phyloP scores from a whole-genome alignment of 2,329 filamentous ascomycete genomes.

The Nigrospora sphaerica region DNA sequence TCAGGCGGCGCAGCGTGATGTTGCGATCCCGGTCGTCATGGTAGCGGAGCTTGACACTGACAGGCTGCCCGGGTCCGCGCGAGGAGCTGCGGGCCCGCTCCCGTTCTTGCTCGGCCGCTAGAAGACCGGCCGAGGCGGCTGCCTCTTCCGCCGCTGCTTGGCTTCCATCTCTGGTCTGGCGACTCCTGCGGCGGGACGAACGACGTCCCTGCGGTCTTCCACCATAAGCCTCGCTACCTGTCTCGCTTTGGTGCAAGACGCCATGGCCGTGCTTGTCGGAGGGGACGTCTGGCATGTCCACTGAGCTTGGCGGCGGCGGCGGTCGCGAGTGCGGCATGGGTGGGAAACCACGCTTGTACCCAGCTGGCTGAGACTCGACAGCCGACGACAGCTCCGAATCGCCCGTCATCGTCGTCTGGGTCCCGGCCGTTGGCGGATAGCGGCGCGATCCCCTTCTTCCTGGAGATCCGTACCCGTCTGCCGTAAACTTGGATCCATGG shows the following conservation, averaged over 20 bases:
- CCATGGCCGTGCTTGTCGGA: slow-evolving; percentile 44
- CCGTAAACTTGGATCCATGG: slow-evolving; percentile 59
- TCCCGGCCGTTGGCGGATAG: slow-evolving; percentile 16
- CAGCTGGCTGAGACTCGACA: slow-evolving; percentile 29
- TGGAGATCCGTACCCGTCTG: slow-evolving; percentile 54
- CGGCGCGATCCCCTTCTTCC: slow-evolving; percentile 29
- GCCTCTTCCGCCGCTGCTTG: slow-evolving; percentile 40
- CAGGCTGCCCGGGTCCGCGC: slow-evolving; percentile 33
- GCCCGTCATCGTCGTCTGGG: slow-evolving; percentile 18
- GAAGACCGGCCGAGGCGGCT: slow-evolving; percentile 35
- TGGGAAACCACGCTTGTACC: slow-evolving; percentile 21
- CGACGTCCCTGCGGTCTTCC: slow-evolving; percentile 31
- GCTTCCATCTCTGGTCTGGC: slow-evolving; percentile 18
- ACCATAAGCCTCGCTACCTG: slow-evolving; percentile 36
- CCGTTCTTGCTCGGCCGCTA: slow-evolving; percentile 41
- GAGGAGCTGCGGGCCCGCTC: slow-evolving; percentile 31
- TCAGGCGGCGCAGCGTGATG: slow-evolving; percentile 54
- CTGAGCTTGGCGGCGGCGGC: slow-evolving; percentile 10
- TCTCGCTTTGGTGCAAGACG: slow-evolving; percentile 26
- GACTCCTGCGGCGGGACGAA: slow-evolving; percentile 37
- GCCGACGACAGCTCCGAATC: slow-evolving; percentile 27
- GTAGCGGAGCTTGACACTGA: slow-evolving; percentile 53
- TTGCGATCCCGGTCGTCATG: slow-evolving; percentile 54
- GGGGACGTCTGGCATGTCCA: slow-evolving; percentile 49
- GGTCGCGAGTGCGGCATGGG: slow-evolving; percentile 24